These are phyloP conservation scores for Mortierella sp. DNA, from an alignment of 371 early-diverging fungal species.

Conservation along the genomic window DNA sequence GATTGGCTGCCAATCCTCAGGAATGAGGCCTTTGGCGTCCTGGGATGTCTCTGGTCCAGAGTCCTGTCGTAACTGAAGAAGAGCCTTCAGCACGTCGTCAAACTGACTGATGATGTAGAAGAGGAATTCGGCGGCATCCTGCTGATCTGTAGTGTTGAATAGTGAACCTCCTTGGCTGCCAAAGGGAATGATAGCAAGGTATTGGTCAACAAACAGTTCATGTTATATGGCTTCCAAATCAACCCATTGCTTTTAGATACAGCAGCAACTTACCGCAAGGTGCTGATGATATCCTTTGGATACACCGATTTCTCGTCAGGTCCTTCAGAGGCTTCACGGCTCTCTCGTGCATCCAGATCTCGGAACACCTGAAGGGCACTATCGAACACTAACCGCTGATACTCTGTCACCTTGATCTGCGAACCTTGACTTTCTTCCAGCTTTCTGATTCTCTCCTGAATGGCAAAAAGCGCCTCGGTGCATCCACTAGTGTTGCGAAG, in stretches of 20 bases:
- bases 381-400: slow-evolving; percentile 22
- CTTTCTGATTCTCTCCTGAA: slow-evolving; percentile 17
- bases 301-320: slow-evolving; percentile 3
- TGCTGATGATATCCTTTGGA: slow-evolving; percentile 25
- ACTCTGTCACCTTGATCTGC: slow-evolving; percentile 6
- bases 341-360: slow-evolving; percentile 16
- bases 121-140: slow-evolving; percentile 50
- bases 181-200: not conserved
- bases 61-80: not conserved
- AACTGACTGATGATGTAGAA: slow-evolving; percentile 35
- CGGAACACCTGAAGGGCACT: slow-evolving; percentile 16
- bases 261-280: slow-evolving; percentile 20
- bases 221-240: not conserved
- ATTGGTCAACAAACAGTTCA: not conserved
- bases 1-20: slow-evolving; percentile 30
- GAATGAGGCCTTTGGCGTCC: not conserved
- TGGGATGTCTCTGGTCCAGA: not conserved
- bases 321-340: not conserved
- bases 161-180: slow-evolving; percentile 24
- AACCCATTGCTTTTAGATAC: not conserved
- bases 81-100: slow-evolving; percentile 27
- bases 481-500: slow-evolving; percentile 28
- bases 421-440: slow-evolving; percentile 4
- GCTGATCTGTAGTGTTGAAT: slow-evolving; percentile 44
- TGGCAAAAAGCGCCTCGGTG: slow-evolving; percentile 11